A percentile compares a stretch with the other conserved stretches of the same genome.
Conservation (phyloP, 768 basidiomycete species). For the Kwoniella mangroviensis region DNA sequence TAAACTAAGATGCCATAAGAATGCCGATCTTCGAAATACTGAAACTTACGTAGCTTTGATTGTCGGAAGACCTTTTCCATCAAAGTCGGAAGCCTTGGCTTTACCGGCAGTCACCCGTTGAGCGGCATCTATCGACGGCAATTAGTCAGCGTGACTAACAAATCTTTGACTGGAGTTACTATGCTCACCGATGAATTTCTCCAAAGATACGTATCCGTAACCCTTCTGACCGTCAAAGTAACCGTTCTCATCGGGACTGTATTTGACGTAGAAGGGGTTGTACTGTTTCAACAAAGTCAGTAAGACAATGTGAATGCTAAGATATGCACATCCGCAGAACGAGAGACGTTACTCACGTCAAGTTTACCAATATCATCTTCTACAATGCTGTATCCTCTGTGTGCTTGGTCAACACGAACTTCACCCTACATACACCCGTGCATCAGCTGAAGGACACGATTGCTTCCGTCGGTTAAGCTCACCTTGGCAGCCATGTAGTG, state of each 20-base stretch:
- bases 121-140: constrained; percentile 55
- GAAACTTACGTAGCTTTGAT: constrained; percentile 77
- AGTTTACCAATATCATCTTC: constrained; percentile 81
- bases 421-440: constrained; percentile 68
- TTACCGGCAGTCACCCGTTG: constrained; percentile 75
- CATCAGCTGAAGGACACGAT: not conserved
- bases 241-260: constrained; percentile 82
- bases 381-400: constrained; percentile 89
- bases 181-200: constrained; percentile 73
- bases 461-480: not conserved
- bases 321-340: not conserved
- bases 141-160: constrained; percentile 5
- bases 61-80: constrained; percentile 79
- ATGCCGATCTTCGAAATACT: constrained; percentile 41
- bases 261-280: constrained; percentile 86
- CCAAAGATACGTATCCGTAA: constrained; percentile 86
- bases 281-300: constrained; percentile 56
- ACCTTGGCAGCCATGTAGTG: constrained; percentile 95
- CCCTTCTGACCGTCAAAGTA: constrained; percentile 94
- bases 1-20: not conserved
- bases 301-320: not conserved
- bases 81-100: constrained; percentile 72
- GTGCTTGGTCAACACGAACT: constrained; percentile 88
- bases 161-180: too few species aligned
- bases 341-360: constrained; percentile 48